Base-by-base conservation (phyloP, 1,139 yeast genomes). In the Meyerozyma smithsonii region DNA sequence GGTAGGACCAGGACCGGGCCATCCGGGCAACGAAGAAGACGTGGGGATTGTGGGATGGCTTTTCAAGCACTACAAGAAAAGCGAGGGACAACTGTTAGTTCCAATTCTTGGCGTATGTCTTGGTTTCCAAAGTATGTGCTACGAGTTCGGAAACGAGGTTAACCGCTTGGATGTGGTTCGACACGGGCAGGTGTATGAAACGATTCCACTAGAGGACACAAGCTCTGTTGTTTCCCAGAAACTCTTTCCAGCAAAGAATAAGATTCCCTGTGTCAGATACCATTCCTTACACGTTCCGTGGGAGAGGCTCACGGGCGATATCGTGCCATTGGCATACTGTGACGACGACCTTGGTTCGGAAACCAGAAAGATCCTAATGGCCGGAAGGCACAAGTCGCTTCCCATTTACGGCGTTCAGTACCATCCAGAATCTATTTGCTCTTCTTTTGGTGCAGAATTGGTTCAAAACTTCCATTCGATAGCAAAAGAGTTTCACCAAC, bases 1-100 rank as follows among this genome's bases (percentile, higher is more conserved):
- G 0, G 73, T 92, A 11, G 98, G 98, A 0, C 99, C 99, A 0
- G 99, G 99, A 0, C 99, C 99, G 0, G 99, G 99, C 0, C 80
- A 85, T 50, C 98, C 98, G 0, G 63, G 65, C 2, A 72, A 66
- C 33, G 57, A 70, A 0, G 46, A 57, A 1, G 97, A 90, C 55
- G 79, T 85, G 18, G 97, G 97, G 1, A 72, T 89, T 5, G 75
- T 89, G n/a, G 76, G 79, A 4, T 69, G 72, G 54, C 50, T 86
- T 17, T 75, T 61, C 41, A 54, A 52, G 39, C 59, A 54, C 33
- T 66, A 56, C 41, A 52, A 56, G 6, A 36, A 46, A 0, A 40
- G 49, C 18, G 44, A 53, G 0, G 41, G 20, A 2, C 8, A 25
- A 4, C 36, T 40, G 5, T 46, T 54, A 0, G 61, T 85, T 1